These are phyloP conservation scores for Nicotiana tomentosiformis DNA, from an alignment of 257 asterid species.

Conservation along the genomic window DNA sequence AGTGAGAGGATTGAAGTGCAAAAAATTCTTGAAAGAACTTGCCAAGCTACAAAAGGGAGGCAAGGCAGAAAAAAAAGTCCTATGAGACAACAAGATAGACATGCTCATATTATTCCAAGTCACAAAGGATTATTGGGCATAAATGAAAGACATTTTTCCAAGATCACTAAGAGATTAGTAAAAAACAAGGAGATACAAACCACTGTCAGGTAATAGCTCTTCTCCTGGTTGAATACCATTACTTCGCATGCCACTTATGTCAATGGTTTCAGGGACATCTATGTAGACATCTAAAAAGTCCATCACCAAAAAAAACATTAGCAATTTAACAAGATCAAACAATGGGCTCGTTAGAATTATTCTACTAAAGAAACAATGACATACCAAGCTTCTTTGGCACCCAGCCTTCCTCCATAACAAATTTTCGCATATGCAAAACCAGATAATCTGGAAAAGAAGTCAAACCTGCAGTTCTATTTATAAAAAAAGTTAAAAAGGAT, in stretches of 20 bases:
- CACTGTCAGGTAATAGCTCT: slow-evolving; percentile 76
- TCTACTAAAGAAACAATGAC: background rate
- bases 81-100: background rate
- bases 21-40: background rate
- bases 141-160: background rate
- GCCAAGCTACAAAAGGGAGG: background rate
- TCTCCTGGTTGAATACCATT: slow-evolving; percentile 91
- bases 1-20: background rate
- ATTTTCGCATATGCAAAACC: slow-evolving; percentile 95
- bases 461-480: slow-evolving; percentile 80
- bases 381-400: slow-evolving; percentile 94
- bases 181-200: slow-evolving; percentile 22
- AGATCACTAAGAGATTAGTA: background rate
- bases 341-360: background rate
- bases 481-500: slow-evolving; percentile 8
- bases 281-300: slow-evolving; percentile 67
- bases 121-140: background rate
- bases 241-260: slow-evolving; percentile 87
- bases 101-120: background rate
- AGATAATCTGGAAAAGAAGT: slow-evolving; percentile 91
- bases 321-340: slow-evolving; percentile 2
- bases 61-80: background rate
- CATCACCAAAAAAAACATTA: slow-evolving; percentile 11
- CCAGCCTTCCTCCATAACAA: slow-evolving; percentile 93
- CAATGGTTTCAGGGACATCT: slow-evolving; percentile 89